Percentiles rank a stretch among this genome's conserved stretches.
Evolutionary conservation across 495 filamentous ascomycete genomes (phyloP).

Genomic region (Aspergillus leporis): DNA sequence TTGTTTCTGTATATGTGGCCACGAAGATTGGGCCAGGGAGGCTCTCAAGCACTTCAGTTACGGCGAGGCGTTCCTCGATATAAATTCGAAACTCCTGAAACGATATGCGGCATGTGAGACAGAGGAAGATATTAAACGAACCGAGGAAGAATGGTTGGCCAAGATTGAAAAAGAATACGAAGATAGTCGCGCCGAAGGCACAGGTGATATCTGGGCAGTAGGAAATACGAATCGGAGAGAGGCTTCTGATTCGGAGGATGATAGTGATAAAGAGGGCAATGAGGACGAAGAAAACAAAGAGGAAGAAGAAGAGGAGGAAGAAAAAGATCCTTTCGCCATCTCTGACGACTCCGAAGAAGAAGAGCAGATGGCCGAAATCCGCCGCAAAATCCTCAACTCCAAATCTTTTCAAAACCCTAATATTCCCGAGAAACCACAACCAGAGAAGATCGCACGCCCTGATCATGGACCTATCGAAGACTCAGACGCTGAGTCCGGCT

Average conservation of each 20-base stretch:
- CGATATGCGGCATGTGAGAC: constrained; percentile 80
- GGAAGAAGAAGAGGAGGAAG: constrained; percentile 49
- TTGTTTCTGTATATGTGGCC: constrained; percentile 88
- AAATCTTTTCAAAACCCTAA: constrained; percentile 76
- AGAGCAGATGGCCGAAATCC: constrained; percentile 89
- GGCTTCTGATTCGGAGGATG: constrained; percentile 51
- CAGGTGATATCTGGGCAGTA: constrained; percentile 74
- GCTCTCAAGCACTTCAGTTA: constrained; percentile 84
- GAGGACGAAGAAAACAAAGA: constrained; percentile 48
- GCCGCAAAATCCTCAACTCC: constrained; percentile 78
- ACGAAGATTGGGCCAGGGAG: constrained; percentile 83
- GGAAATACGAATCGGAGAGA: constrained; percentile 77
- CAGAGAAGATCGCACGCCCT: constrained; percentile 57
- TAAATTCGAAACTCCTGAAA: constrained; percentile 80
- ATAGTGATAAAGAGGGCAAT: constrained; percentile 51
- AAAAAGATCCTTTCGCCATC: constrained; percentile 68
- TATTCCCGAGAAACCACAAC: constrained; percentile 50
- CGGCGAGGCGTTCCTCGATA: constrained; percentile 81
- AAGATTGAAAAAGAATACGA: constrained; percentile 88
- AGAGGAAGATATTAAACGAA: constrained; percentile 85
- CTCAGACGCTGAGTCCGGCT: constrained; percentile 72
- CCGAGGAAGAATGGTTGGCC: constrained; percentile 82
- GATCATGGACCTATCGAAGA: constrained; percentile 49
- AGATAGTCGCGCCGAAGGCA: constrained; percentile 65
- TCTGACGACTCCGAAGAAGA: constrained; percentile 79